These are phyloP conservation scores for Populus pruinosa DNA, from an alignment of 345 rosid genomes.

Conservation along the genomic window DNA sequence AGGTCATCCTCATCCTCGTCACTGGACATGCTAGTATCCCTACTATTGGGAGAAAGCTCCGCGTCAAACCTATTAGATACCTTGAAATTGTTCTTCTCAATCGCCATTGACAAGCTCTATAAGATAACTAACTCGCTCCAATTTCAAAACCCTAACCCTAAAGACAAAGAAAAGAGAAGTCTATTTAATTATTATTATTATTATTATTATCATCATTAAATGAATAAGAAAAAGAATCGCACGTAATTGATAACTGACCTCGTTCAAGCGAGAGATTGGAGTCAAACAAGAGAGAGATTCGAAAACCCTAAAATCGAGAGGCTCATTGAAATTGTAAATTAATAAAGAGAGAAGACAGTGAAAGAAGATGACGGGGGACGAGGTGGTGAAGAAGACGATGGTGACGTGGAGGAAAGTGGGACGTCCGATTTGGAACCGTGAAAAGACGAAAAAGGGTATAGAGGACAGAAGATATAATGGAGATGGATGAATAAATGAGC, in stretches of 20 bases:
- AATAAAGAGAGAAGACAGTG: not conserved
- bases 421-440: constrained; percentile 56
- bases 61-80: constrained; percentile 65
- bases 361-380: constrained; percentile 23
- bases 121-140: not conserved
- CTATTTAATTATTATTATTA: not conserved
- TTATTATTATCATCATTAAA: not conserved
- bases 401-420: constrained; percentile 61
- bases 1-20: constrained; percentile 74
- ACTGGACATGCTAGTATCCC: constrained; percentile 58
- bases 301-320: not conserved
- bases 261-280: constrained; percentile 16
- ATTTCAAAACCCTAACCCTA: constrained; percentile 33
- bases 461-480: constrained; percentile 2
- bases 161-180: not conserved
- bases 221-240: not conserved
- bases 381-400: constrained; percentile 70
- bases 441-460: constrained; percentile 73
- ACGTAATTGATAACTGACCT: constrained; percentile 12
- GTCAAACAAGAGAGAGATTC: constrained; percentile 10
- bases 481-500: constrained; percentile 7
- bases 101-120: constrained; percentile 55
- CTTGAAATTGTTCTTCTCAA: constrained; percentile 88
- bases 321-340: not conserved
- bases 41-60: constrained; percentile 74